Evolutionary conservation across 2,329 filamentous ascomycete species (phyloP).

Genomic region (Scolecobasidium constrictum): DNA sequence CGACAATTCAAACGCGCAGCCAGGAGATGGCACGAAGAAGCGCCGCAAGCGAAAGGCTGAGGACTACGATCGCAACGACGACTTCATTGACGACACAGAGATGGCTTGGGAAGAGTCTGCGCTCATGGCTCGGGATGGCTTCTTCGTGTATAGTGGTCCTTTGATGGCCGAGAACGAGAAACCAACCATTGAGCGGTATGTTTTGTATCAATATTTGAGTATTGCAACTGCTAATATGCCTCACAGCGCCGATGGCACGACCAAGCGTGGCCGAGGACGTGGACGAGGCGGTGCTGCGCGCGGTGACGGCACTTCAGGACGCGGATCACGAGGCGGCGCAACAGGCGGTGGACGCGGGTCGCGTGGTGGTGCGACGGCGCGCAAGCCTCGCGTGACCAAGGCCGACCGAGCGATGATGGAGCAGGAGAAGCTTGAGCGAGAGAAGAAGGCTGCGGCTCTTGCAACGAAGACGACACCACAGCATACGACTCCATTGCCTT

Average conservation of each 20-base stretch:
- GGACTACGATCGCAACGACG: slow-evolving; percentile 56
- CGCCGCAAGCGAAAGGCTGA: slow-evolving; percentile 67
- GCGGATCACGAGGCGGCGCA: slow-evolving; percentile 31
- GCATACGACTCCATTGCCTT: slow-evolving; percentile 26
- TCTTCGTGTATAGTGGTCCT: slow-evolving; percentile 95
- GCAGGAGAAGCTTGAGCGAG: slow-evolving; percentile 67
- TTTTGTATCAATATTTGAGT: slow-evolving; percentile 12
- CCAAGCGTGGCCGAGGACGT: slow-evolving; percentile 54
- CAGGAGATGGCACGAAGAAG: slow-evolving; percentile 46
- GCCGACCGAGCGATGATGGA: slow-evolving; percentile 73
- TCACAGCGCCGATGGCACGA: slow-evolving; percentile 59
- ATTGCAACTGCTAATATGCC: neutral
- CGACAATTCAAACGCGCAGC: slow-evolving; percentile 33
- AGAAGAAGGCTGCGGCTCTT: slow-evolving; percentile 32
- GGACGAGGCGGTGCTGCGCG: slow-evolving; percentile 37
- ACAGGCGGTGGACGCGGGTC: slow-evolving; percentile 53
- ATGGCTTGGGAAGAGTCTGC: slow-evolving; percentile 92
- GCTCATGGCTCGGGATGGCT: slow-evolving; percentile 87
- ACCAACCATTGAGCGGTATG: slow-evolving; percentile 50
- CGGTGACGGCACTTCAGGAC: slow-evolving; percentile 23
- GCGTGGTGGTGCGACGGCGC: slow-evolving; percentile 59
- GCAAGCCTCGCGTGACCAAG: slow-evolving; percentile 80
- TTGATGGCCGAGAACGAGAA: slow-evolving; percentile 81
- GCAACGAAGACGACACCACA: slow-evolving; percentile 38
- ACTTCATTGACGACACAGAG: slow-evolving; percentile 81